Base-by-base conservation (phyloP, 2,329 filamentous ascomycete genomes). In the Chaetomiaceae sp. region DNA sequence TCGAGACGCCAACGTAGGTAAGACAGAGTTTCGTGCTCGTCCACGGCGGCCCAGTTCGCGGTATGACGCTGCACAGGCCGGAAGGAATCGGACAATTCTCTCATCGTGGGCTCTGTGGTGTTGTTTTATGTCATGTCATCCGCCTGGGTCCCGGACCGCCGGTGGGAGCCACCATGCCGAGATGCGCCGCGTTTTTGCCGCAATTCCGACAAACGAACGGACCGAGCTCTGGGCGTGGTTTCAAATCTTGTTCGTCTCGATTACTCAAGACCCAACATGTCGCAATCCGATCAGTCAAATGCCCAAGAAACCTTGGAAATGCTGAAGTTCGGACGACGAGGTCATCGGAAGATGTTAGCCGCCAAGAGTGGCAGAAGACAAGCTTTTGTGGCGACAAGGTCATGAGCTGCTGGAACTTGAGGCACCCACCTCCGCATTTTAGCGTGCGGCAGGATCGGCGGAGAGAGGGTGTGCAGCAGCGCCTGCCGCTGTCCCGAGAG, bases 101-200 rank as follows among this genome's bases (percentile, higher is more conserved):
- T 25, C 19, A 4, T 43, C 27, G 34, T 22, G 29, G 8, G 11
- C 11, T 20, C 31, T 40, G 2, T 33, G 20, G n/a, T 36, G 39
- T 42, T 6, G 3, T n/a, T 12, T 42, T n/a, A 8, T 15, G 15
- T 17, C 15, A 17, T 23, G 15, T 42, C n/a, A n/a, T n/a, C n/a
- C n/a, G n/a, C n/a, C n/a, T n/a, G n/a, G n/a, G n/a, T n/a, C n/a
- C n/a, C n/a, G n/a, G n/a, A n/a, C n/a, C n/a, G n/a, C n/a, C n/a
- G n/a, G n/a, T n/a, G n/a, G 42, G 42, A 51, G 34, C 49, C 49
- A 46, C 36, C 27, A 19, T 46, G 34, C 49, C 49, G 49, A 52
- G 42, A n/a, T 46, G 15, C 49, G 40, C 49, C 40, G 33, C 19
- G 34, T n/a, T n/a, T n/a, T 34, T 40, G 19, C 49, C 42, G 36